A percentile compares a stretch with the other conserved stretches of the same genome.
Evolutionary conservation across 2,329 filamentous ascomycete species (phyloP).

Genomic region (Apiospora saccharicola): DNA sequence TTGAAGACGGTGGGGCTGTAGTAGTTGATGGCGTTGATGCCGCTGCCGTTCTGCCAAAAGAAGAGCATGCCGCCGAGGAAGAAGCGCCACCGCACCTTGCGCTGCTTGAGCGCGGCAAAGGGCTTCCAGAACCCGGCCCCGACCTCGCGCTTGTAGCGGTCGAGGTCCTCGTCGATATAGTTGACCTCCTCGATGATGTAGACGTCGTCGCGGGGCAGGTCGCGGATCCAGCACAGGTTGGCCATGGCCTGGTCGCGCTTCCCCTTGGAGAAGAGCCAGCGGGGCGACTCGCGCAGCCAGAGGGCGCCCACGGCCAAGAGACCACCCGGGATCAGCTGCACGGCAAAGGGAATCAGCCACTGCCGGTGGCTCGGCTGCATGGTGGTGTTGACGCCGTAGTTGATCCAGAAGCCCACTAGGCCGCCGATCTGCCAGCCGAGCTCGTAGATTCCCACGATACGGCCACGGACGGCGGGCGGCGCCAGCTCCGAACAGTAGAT

Average conservation of each 20-base stretch:
- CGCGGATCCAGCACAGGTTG: conserved; percentile 70
- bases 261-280: conserved; percentile 73
- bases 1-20: conserved; percentile 70
- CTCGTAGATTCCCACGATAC: conserved; percentile 72
- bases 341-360: conserved; percentile 71
- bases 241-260: conserved; percentile 64
- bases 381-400: conserved; percentile 66
- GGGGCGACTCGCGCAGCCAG: conserved; percentile 70
- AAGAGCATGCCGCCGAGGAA: conserved; percentile 78
- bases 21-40: conserved; percentile 74
- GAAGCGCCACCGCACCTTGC: conserved; percentile 72
- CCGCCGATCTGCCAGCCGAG: conserved; percentile 71
- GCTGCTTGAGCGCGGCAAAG: conserved; percentile 64
- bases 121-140: conserved; percentile 80
- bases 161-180: conserved; percentile 74
- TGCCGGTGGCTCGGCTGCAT: conserved; percentile 56
- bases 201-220: conserved; percentile 60
- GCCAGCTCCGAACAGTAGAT: conserved; percentile 68
- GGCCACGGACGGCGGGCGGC: conserved; percentile 69
- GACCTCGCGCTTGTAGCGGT: conserved; percentile 67
- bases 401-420: conserved; percentile 71
- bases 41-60: conserved; percentile 79
- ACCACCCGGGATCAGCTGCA: conserved; percentile 73
- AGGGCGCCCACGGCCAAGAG: conserved; percentile 66
- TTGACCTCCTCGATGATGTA: conserved; percentile 79